phyloP scores from a whole-genome alignment of 176 grass and related monocot genomes.

The Typha latifolia region DNA sequence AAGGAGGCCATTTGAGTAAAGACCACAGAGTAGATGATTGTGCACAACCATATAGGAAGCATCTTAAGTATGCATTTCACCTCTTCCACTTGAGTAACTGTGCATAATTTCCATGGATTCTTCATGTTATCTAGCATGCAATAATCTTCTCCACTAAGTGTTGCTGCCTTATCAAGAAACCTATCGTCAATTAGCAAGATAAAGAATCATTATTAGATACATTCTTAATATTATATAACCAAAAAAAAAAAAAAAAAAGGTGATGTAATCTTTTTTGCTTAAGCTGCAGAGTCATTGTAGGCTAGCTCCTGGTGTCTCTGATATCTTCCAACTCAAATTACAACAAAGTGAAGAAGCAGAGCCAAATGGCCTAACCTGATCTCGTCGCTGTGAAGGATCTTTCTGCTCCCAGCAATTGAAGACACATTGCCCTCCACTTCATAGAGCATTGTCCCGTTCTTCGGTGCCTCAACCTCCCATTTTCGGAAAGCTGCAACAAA shows the following conservation, averaged over 20 bases:
- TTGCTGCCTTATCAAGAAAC: slow-evolving; percentile 73
- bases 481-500: slow-evolving; percentile 51
- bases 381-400: slow-evolving; percentile 52
- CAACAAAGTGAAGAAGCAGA: neutral
- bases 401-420: slow-evolving; percentile 32
- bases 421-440: slow-evolving; percentile 43
- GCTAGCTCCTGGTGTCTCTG: too few species aligned
- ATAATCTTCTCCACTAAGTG: slow-evolving; percentile 30
- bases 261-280: too few species aligned
- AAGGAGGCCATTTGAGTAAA: slow-evolving; percentile 90
- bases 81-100: slow-evolving; percentile 40
- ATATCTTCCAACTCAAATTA: neutral
- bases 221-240: neutral
- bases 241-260: too few species aligned
- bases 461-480: slow-evolving; percentile 32
- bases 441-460: slow-evolving; percentile 28
- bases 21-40: slow-evolving; percentile 77
- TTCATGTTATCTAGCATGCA: slow-evolving; percentile 10
- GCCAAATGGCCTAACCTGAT: slow-evolving; percentile 19
- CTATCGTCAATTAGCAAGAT: slow-evolving; percentile 2
- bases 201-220: neutral
- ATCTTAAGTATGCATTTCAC: slow-evolving; percentile 73
- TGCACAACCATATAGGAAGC: slow-evolving; percentile 87
- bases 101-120: slow-evolving; percentile 33
- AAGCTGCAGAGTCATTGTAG: too few species aligned